phyloP scores from a whole-genome alignment of 176 grass and related monocot species.

The Avena sativa region DNA sequence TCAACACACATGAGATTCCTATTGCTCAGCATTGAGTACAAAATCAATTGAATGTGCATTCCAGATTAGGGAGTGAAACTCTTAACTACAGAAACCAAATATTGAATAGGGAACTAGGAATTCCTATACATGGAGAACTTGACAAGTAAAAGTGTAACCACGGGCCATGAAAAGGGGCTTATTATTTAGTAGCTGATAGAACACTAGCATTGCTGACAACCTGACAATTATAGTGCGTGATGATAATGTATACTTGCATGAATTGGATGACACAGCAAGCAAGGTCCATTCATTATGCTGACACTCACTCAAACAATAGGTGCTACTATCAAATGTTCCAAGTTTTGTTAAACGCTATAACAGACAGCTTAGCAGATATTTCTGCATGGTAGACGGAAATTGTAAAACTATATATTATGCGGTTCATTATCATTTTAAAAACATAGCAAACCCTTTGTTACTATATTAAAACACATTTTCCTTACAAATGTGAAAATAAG shows the following conservation, averaged over 20 bases:
- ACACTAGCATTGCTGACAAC: neutral
- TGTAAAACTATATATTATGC: slow-evolving; percentile 9
- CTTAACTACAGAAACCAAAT: neutral
- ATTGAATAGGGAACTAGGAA: neutral
- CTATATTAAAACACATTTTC: neutral
- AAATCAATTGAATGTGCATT: neutral
- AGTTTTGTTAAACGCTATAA: neutral
- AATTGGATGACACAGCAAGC: slow-evolving; percentile 9
- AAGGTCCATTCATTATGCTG: neutral
- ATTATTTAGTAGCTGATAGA: slow-evolving; percentile 1
- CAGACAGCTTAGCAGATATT: slow-evolving; percentile 12
- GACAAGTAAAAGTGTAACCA: neutral
- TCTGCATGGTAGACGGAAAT: slow-evolving; percentile 1
- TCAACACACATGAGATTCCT: neutral
- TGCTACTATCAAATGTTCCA: slow-evolving; percentile 22
- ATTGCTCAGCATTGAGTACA: neutral
- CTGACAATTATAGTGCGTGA: slow-evolving; percentile 17
- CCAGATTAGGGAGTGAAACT: slow-evolving; percentile 16
- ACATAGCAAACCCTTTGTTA: neutral
- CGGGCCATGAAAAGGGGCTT: neutral
- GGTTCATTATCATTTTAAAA: neutral
- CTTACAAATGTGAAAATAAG: slow-evolving; percentile 18
- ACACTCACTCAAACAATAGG: slow-evolving; percentile 1
- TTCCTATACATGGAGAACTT: neutral
- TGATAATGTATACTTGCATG: slow-evolving; percentile 1